Percentiles rank a stretch among this genome's conserved stretches.
These are phyloP conservation scores for Rhizopogon vinicolor DNA, from an alignment of 768 basidiomycete genomes.

Conservation along the genomic window DNA sequence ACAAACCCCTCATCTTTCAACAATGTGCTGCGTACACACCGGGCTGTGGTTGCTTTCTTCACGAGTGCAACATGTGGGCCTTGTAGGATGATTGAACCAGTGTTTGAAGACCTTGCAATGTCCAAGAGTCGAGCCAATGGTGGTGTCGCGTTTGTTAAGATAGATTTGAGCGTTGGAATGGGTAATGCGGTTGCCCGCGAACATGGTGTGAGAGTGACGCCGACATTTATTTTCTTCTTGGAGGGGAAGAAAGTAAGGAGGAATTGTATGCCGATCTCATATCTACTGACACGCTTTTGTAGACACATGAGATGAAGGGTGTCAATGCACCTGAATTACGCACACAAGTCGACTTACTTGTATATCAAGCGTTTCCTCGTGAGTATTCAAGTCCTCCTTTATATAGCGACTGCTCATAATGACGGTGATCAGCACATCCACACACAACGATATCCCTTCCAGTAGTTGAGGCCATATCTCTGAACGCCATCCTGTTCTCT, in stretches of 20 bases:
- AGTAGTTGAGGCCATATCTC: slow-evolving; percentile 54
- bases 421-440: slow-evolving; percentile 58
- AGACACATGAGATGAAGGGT: slow-evolving; percentile 73
- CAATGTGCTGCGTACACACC: slow-evolving; percentile 57
- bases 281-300: background rate
- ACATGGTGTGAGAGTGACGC: slow-evolving; percentile 71
- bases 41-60: slow-evolving; percentile 78
- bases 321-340: slow-evolving; percentile 64
- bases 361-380: slow-evolving; percentile 82
- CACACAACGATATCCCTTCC: slow-evolving; percentile 61
- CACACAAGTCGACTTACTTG: slow-evolving; percentile 68
- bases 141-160: slow-evolving; percentile 74
- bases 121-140: slow-evolving; percentile 44
- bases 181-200: slow-evolving; percentile 55
- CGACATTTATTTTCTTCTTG: slow-evolving; percentile 87
- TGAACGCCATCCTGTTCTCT: slow-evolving; percentile 71
- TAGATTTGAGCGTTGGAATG: slow-evolving; percentile 73
- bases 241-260: slow-evolving; percentile 62
- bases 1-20: slow-evolving; percentile 75
- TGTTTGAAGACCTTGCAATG: slow-evolving; percentile 73
- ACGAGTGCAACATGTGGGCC: slow-evolving; percentile 74
- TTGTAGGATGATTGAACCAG: slow-evolving; percentile 79
- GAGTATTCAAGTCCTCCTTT: slow-evolving; percentile 22
- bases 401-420: background rate
- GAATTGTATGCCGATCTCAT: background rate